A percentile compares a stretch with the other conserved stretches of the same genome.
Evolutionary conservation across 768 basidiomycete species (phyloP).

Genomic region (Leucosporidium yakuticum): DNA sequence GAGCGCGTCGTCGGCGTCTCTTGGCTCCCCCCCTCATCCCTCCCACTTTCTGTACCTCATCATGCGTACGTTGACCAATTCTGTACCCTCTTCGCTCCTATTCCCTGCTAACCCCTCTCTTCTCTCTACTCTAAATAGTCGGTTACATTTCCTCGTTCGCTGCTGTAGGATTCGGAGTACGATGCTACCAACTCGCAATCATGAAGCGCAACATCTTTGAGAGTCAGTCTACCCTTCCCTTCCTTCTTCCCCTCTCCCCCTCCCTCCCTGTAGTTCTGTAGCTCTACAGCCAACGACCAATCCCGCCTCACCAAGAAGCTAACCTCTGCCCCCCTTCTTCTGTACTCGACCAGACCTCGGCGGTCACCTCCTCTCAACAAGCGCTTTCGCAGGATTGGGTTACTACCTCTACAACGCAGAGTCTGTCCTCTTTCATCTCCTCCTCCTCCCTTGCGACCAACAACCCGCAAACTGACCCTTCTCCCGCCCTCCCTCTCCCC

Average conservation of each 20-base stretch:
- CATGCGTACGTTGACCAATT: too few species aligned
- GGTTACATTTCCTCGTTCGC: constrained; percentile 68
- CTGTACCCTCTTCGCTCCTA: too few species aligned
- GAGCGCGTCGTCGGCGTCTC: too few species aligned
- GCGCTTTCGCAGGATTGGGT: constrained; percentile 62
- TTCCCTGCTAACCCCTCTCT: too few species aligned
- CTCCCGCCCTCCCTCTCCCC: not conserved
- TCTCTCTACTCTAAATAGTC: not conserved
- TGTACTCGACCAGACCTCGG: constrained; percentile 54
- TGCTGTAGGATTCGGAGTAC: constrained; percentile 70
- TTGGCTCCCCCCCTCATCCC: too few species aligned
- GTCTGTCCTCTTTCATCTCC: constrained; percentile 5
- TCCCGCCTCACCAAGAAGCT: too few species aligned
- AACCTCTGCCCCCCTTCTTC: too few species aligned
- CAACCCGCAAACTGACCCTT: not conserved
- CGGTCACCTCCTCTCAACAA: constrained; percentile 65
- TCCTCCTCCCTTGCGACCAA: not conserved
- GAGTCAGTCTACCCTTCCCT: constrained; percentile 53
- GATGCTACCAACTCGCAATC: constrained; percentile 81
- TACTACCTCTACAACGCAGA: constrained; percentile 60
- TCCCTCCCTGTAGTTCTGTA: not conserved
- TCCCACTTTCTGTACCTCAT: too few species aligned
- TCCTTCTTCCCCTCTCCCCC: constrained; percentile 2
- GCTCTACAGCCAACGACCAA: not conserved
- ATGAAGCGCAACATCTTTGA: constrained; percentile 70